A percentile compares a stretch with the other conserved stretches of the same genome.
Conservation (phyloP, 202 grass and related monocot species). For the Setaria viridis region DNA sequence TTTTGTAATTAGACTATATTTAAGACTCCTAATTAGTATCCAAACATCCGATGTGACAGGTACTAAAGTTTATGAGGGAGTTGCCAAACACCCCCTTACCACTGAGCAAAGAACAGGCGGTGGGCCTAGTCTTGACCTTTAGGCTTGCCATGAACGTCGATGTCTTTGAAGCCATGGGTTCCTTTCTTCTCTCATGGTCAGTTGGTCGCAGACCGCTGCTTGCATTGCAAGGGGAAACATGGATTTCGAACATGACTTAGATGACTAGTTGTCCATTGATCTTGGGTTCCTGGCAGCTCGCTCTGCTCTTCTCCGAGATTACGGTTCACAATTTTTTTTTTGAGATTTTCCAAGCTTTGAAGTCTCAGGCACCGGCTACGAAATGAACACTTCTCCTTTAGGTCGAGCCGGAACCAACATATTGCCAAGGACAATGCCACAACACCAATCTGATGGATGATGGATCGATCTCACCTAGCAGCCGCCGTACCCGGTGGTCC, state of each 20-base stretch:
- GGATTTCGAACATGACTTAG: background rate
- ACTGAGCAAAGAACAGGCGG: background rate
- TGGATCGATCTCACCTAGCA: background rate
- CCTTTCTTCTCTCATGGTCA: background rate
- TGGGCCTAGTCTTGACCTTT: background rate
- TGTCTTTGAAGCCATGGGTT: background rate
- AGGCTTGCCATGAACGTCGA: background rate
- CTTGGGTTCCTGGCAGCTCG: background rate
- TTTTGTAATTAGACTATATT: no score
- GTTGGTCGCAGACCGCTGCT: background rate
- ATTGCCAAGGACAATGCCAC: background rate
- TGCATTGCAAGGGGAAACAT: background rate
- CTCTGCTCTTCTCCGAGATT: background rate
- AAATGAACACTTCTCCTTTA: background rate
- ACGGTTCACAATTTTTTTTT: no score
- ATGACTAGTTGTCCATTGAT: background rate
- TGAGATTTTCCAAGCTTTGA: no score
- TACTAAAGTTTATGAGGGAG: no score
- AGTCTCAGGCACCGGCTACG: no score
- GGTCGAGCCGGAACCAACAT: background rate
- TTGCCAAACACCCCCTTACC: no score
- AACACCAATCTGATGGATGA: background rate
- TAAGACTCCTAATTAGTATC: no score
- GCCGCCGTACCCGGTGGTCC: constrained; percentile 3
- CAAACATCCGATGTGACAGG: no score